These are phyloP conservation scores for Podospora australis DNA, from an alignment of 495 filamentous ascomycete species.

Conservation along the genomic window DNA sequence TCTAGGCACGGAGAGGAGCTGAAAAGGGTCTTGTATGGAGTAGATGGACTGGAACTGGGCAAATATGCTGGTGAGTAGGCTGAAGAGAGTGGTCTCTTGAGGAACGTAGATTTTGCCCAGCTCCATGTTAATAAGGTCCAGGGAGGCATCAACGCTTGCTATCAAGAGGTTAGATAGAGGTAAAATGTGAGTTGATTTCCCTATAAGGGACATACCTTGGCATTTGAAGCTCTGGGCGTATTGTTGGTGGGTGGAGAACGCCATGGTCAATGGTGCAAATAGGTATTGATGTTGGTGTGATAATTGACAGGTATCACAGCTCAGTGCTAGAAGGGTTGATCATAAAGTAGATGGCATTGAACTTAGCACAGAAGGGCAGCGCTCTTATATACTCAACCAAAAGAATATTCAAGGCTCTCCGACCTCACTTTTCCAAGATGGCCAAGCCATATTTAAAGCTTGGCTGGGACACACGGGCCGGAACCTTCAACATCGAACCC, in stretches of 20 bases:
- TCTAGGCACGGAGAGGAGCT: slow-evolving; percentile 13
- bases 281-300: not conserved
- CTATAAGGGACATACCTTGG: slow-evolving; percentile 2
- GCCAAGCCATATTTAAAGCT: too few relatives aligned
- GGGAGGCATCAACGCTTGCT: slow-evolving; percentile 22
- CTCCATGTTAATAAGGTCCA: slow-evolving; percentile 12
- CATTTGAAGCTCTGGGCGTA: not conserved
- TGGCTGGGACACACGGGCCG: too few relatives aligned
- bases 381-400: too few relatives aligned
- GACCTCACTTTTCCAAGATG: too few relatives aligned
- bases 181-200: not conserved
- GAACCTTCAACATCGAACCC: too few relatives aligned
- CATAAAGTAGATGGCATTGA: too few relatives aligned
- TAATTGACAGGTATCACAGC: too few relatives aligned
- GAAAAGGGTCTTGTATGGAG: slow-evolving; percentile 21
- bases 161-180: not conserved
- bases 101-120: slow-evolving; percentile 18
- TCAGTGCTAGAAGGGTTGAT: too few relatives aligned
- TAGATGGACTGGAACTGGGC: slow-evolving; percentile 14
- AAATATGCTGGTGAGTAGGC: slow-evolving; percentile 16
- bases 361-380: too few relatives aligned
- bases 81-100: slow-evolving; percentile 15
- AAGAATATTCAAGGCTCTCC: too few relatives aligned
- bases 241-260: not conserved
- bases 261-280: not conserved